A percentile compares a stretch with the other conserved stretches of the same genome.
Conservation (phyloP, 1,284 basidiomycete genomes). For the Hymenochaete sp. region DNA sequence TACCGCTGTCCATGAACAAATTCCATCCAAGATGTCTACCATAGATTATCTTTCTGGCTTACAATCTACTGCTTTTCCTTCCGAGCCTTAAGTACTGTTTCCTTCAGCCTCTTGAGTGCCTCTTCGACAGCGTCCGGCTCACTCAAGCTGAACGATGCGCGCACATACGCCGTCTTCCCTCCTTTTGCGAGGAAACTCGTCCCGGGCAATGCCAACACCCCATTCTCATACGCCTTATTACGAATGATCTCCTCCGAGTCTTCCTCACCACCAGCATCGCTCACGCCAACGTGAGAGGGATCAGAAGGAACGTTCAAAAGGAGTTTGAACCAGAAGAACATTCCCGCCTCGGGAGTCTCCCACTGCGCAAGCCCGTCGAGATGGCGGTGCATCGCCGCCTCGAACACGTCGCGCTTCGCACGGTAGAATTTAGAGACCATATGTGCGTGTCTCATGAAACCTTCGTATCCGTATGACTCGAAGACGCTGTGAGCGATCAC, state of each 20-base stretch:
- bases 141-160: conserved; percentile 75
- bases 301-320: conserved; percentile 29
- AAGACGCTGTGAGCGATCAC: conserved; percentile 66
- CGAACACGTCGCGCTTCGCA: conserved; percentile 72
- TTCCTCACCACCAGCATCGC: conserved; percentile 31
- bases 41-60: no score
- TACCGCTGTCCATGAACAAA: no score
- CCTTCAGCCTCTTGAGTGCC: conserved; percentile 60
- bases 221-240: conserved; percentile 69
- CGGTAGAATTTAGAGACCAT: conserved; percentile 75
- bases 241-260: conserved; percentile 74
- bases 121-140: conserved; percentile 64
- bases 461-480: conserved; percentile 68
- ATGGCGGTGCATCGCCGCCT: conserved; percentile 64
- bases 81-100: conserved; percentile 48
- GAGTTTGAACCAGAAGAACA: conserved; percentile 85
- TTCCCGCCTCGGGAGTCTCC: conserved; percentile 80
- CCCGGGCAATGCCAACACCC: conserved; percentile 85
- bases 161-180: conserved; percentile 60
- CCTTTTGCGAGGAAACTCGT: conserved; percentile 68
- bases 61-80: no score
- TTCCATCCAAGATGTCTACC: no score
- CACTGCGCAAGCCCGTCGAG: conserved; percentile 75
- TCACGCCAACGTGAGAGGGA: not conserved
- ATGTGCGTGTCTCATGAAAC: conserved; percentile 68